Base-by-base conservation (phyloP, 2,329 filamentous ascomycete species). In the Pleomassaria siparia region DNA sequence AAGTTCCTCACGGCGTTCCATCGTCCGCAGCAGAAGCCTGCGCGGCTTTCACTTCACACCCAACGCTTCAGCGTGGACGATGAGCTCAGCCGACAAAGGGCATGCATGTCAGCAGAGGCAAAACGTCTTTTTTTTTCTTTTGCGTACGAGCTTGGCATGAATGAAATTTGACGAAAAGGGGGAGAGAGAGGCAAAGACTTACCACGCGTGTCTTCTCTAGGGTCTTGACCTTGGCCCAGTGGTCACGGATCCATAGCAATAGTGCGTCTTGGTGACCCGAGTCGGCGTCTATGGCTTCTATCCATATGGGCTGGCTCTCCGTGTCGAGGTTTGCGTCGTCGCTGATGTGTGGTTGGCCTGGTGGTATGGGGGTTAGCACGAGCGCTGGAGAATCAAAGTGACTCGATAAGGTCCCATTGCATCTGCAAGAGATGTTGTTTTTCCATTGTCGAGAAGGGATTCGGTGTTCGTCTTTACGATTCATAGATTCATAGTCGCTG, bases 151-250 rank as follows among this genome's bases (percentile, higher is more conserved):
- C 8, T 35, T n/a, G 29, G 15, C 15, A 18, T 7, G 5, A 7
- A 20, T 35, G 32, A 16, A 8, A 7, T 16, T 35, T n/a, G 32
- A 11, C 29, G 29, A 6, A 12, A 5, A 5, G 29, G 9, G 29
- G 29, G 18, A 16, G 15, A 6, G 32, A 21, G 32, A 7, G 32
- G 16, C 3, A 5, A 13, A 7, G 20, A 44, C 41, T 39, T 35
- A 47, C 47, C 35, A 53, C 44, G 30, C 56, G 54, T 26, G 51
- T 44, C 49, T 64, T 71, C 47, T 72, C 69, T 6, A 62, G 49
- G 11, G 43, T 46, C 43, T 66, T 66, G 6, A 64, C 56, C 18
- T 59, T 49, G 16, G 49, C 51, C 65, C 66, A 72, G 36, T 72
- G 59, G 29, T 55, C 30, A 24, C 43, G 43, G 1, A 72, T 56